These are phyloP conservation scores for Stemphylium beticola DNA, from an alignment of 2,329 filamentous ascomycete species.

Conservation along the genomic window DNA sequence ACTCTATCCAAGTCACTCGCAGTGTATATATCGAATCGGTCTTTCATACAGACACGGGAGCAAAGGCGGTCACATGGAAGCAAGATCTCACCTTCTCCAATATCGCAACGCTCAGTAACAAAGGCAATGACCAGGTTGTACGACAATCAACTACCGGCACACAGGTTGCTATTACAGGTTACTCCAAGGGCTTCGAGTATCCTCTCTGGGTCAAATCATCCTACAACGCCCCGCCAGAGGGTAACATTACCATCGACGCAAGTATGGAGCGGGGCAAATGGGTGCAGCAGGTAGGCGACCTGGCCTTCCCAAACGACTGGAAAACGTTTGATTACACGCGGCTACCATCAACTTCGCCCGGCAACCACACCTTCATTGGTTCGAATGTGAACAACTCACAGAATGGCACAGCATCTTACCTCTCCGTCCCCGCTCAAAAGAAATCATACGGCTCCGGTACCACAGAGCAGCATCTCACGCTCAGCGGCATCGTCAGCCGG, in stretches of 20 bases:
- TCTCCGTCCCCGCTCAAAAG: constrained; percentile 54
- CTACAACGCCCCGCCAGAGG: constrained; percentile 50
- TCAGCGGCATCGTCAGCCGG: constrained; percentile 54
- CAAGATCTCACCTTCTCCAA: constrained; percentile 66
- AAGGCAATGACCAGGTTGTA: constrained; percentile 62
- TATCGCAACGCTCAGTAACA: constrained; percentile 60
- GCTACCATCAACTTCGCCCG: constrained; percentile 14
- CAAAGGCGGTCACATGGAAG: constrained; percentile 58
- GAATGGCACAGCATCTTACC: constrained; percentile 64
- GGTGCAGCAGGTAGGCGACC: constrained; percentile 53
- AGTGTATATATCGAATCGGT: constrained; percentile 60
- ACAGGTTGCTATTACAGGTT: constrained; percentile 48
- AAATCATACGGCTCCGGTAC: constrained; percentile 61
- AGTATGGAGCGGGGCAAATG: constrained; percentile 58
- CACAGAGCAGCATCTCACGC: constrained; percentile 63
- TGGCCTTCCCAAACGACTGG: constrained; percentile 66
- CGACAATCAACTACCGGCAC: constrained; percentile 59
- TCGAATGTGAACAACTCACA: constrained; percentile 59
- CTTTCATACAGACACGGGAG: constrained; percentile 57
- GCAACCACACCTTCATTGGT: constrained; percentile 40
- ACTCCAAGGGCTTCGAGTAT: constrained; percentile 60
- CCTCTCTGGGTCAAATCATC: constrained; percentile 66
- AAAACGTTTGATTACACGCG: constrained; percentile 60
- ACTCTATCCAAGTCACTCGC: constrained; percentile 64
- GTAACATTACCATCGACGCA: constrained; percentile 55